A percentile compares a stretch with the other conserved stretches of the same genome.
These are phyloP conservation scores for Xylariomycetidae sp. DNA, from an alignment of 2,329 filamentous ascomycete genomes.

Conservation along the genomic window DNA sequence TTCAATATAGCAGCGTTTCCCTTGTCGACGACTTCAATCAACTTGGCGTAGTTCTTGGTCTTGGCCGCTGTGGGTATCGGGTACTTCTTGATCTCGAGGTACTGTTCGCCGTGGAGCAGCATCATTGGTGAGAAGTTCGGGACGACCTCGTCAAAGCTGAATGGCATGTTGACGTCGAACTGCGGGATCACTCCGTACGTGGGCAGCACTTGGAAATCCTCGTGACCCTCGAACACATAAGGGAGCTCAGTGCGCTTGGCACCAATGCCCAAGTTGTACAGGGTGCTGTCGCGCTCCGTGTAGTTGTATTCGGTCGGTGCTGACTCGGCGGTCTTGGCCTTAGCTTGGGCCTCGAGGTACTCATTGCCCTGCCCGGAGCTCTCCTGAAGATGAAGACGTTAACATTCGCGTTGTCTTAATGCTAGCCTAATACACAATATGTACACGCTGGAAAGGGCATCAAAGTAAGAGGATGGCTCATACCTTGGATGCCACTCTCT, in stretches of 20 bases:
- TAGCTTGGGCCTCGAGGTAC: slow-evolving; percentile 71
- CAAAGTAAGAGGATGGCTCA: slow-evolving; percentile 33
- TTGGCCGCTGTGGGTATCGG: slow-evolving; percentile 81
- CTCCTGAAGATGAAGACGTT: slow-evolving; percentile 15
- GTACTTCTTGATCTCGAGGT: slow-evolving; percentile 87
- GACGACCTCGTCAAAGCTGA: slow-evolving; percentile 73
- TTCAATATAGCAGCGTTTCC: slow-evolving; percentile 81
- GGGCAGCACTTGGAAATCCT: slow-evolving; percentile 88
- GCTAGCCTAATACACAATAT: slow-evolving; percentile 19
- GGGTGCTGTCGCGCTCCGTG: slow-evolving; percentile 79
- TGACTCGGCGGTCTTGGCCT: slow-evolving; percentile 52
- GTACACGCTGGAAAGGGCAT: slow-evolving; percentile 16
- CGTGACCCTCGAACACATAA: slow-evolving; percentile 83
- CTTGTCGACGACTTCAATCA: slow-evolving; percentile 96
- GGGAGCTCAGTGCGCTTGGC: slow-evolving; percentile 84
- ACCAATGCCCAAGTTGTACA: slow-evolving; percentile 93
- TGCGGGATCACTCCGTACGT: slow-evolving; percentile 96
- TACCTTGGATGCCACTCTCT: slow-evolving; percentile 53
- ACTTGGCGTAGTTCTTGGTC: slow-evolving; percentile 67
- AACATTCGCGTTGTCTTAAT: slow-evolving; percentile 12
- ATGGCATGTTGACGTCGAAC: slow-evolving; percentile 78
- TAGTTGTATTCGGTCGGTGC: slow-evolving; percentile 71
- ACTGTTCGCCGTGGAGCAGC: slow-evolving; percentile 98
- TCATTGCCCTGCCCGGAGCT: slow-evolving; percentile 45
- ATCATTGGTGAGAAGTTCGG: slow-evolving; percentile 98